phyloP scores from a whole-genome alignment of 768 basidiomycete species.

The Rhizopogon sp. region DNA sequence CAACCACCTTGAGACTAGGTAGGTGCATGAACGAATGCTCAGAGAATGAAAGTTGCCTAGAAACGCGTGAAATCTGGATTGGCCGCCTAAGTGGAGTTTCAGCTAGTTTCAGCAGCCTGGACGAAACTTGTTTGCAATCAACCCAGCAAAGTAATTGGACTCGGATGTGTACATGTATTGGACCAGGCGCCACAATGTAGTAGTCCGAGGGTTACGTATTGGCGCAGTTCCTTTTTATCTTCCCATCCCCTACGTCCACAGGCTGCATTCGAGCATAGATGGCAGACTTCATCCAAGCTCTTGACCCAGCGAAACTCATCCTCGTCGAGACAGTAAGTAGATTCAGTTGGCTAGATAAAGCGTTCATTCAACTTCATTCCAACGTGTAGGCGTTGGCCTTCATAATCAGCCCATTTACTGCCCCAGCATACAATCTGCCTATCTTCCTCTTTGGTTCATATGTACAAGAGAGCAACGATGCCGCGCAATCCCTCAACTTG shows the following conservation, averaged over 20 bases:
- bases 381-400: constrained; percentile 55
- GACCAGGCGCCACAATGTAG: no score
- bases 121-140: neutral
- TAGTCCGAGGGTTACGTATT: no score
- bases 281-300: constrained; percentile 63
- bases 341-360: neutral
- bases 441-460: constrained; percentile 76
- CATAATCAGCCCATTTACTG: constrained; percentile 44
- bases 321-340: constrained; percentile 54
- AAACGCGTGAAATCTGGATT: neutral
- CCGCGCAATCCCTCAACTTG: constrained; percentile 55
- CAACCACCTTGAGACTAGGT: constrained; percentile 8
- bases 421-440: constrained; percentile 77
- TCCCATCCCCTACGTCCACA: neutral
- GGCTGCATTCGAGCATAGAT: constrained; percentile 17
- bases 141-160: neutral
- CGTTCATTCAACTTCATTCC: neutral
- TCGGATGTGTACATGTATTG: no score
- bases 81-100: neutral
- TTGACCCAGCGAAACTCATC: constrained; percentile 70
- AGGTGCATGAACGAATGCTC: neutral
- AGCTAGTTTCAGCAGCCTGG: neutral
- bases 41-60: neutral
- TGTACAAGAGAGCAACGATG: constrained; percentile 65
- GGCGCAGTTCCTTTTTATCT: no score